Evolutionary conservation across 805 yeast genomes (phyloP), one percentile per base, ranked within the genome.

Genomic region (Starmerella powellii): DNA sequence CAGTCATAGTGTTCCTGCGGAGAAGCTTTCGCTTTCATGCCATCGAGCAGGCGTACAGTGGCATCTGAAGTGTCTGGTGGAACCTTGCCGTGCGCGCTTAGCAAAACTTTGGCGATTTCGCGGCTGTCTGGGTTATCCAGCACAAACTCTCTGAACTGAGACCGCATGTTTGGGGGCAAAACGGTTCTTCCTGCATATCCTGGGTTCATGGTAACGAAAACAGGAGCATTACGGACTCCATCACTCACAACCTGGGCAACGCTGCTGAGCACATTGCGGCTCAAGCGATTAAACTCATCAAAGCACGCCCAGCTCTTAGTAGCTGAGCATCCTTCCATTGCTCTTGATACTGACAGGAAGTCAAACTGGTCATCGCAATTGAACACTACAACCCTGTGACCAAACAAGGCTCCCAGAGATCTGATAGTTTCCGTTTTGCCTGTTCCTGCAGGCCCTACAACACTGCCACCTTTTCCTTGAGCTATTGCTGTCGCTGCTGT

Each of bases 361-460:
- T 87, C 94, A 63, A 84, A 88, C 0, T 82, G 64, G 38, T 87
- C 94, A 54, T 88, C 97, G 63, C 97, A 88, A 56, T 85, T 79
- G 59, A 88, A 87, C 0, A 88, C 95, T 10, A 81, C 58, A 0
- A 85, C 95, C 72, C 76, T 73, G 44, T 75, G 70, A 6, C 97
- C 97, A 6, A 88, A 62, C 30, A 74, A 74, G 32, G 75, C 75
- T 1, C 91, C 95, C 24, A 87, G 63, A 0, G 94, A 82, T 57
- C 88, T 88, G 20, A 88, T 70, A 0, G 94, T 71, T 57, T 88
- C 97, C 0, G 97, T 88, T 56, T 88, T 88, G 50, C 97, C 97
- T 0, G 97, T 88, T 32, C 97, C 97, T 2, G 97, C 95, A 1
- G 97, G 96, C 0, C 97, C 97, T 59, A 80, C 76, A 1, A 94